Evolutionary conservation across 352 stramenopile species (phyloP).

Genomic region (Globisporangium apiculatum): DNA sequence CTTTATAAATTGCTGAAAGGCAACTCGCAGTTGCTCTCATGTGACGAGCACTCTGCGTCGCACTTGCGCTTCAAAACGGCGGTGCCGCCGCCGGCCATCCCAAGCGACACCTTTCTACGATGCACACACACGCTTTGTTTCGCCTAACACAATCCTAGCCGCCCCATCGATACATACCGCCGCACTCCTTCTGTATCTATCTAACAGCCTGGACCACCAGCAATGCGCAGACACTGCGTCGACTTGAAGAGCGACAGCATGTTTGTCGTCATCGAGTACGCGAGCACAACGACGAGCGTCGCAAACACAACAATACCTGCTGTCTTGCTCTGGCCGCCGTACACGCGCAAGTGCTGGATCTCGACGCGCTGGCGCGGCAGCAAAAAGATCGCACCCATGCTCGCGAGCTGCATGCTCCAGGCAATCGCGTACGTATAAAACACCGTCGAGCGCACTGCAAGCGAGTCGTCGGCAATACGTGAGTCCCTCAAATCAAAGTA

Average conservation of each 20-base stretch:
- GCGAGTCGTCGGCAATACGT: constrained; percentile 42
- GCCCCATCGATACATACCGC: too few relatives aligned
- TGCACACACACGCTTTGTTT: too few relatives aligned
- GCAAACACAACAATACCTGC: constrained; percentile 18
- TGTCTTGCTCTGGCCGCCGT: constrained; percentile 9
- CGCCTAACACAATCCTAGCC: too few relatives aligned
- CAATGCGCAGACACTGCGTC: constrained; percentile 38
- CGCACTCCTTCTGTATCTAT: not conserved
- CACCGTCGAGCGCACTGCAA: constrained; percentile 28
- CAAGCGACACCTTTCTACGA: too few relatives aligned
- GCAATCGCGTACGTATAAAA: constrained; percentile 45
- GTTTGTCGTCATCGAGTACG: constrained; percentile 25
- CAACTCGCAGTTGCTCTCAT: too few relatives aligned
- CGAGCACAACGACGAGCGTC: constrained; percentile 10
- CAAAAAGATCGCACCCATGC: constrained; percentile 35
- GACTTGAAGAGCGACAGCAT: constrained; percentile 41
- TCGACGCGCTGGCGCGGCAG: constrained; percentile 36
- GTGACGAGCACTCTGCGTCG: too few relatives aligned
- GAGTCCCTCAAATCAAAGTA: constrained; percentile 43
- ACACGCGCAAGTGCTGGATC: constrained; percentile 20
- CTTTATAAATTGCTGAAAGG: too few relatives aligned
- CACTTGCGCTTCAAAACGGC: too few relatives aligned
- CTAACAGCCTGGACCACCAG: constrained; percentile 36
- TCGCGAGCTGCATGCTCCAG: constrained; percentile 40
- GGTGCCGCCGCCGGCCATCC: too few relatives aligned